These are phyloP conservation scores for Thinopyrum elongatum DNA, from an alignment of 176 grass and related monocot genomes.

Conservation along the genomic window DNA sequence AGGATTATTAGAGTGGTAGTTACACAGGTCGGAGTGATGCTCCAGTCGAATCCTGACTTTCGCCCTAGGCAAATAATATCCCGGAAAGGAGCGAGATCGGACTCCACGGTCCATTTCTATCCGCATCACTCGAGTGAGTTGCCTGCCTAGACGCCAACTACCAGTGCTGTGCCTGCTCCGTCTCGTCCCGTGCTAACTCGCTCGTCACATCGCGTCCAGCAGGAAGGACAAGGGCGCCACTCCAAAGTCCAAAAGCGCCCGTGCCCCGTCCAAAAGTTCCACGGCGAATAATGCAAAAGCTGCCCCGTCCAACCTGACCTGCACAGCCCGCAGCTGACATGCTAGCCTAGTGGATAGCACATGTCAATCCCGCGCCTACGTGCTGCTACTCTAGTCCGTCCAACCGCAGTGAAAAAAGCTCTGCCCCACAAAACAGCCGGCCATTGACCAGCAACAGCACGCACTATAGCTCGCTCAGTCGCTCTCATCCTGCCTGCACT, in stretches of 20 bases:
- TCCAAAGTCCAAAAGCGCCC: slow-evolving; percentile 41
- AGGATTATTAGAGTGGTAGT: background rate
- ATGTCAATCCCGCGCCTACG: background rate
- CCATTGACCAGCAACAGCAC: background rate
- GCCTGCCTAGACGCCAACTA: background rate
- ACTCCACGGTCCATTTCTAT: background rate
- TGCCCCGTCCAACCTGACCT: slow-evolving; percentile 1
- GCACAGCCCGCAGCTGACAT: slow-evolving; percentile 14
- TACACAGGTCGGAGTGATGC: background rate
- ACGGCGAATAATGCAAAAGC: slow-evolving; percentile 30
- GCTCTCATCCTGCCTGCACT: background rate
- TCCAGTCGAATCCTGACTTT: background rate
- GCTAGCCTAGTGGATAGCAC: background rate
- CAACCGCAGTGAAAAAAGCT: background rate
- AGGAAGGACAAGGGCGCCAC: slow-evolving; percentile 29
- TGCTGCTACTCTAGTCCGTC: background rate
- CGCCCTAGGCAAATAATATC: background rate
- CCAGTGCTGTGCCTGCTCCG: background rate
- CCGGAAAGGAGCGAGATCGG: background rate
- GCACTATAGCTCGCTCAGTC: background rate
- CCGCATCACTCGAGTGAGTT: background rate
- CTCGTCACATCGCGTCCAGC: slow-evolving; percentile 17
- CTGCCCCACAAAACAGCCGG: background rate
- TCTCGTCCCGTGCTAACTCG: background rate
- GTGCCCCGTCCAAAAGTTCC: slow-evolving; percentile 16